phyloP scores from a whole-genome alignment of 768 basidiomycete species.

The Kwoniella sp. region DNA sequence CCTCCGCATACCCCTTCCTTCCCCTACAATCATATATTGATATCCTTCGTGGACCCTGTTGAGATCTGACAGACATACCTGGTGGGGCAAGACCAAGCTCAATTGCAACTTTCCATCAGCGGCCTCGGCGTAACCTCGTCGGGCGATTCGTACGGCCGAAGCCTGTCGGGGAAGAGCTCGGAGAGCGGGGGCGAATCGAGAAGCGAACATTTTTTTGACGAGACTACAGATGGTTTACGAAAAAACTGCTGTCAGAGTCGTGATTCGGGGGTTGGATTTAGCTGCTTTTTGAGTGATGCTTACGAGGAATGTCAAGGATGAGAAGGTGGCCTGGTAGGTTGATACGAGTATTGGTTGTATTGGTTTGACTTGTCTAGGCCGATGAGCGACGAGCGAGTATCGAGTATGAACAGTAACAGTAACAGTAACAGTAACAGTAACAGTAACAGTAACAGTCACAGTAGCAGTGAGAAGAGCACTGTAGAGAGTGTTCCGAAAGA shows the following conservation, averaged over 20 bases:
- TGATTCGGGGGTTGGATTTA: no score
- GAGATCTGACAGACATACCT: no score
- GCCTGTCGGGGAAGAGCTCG: constrained; percentile 38
- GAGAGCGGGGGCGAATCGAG: constrained; percentile 38
- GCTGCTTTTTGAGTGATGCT: background rate
- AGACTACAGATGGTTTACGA: background rate
- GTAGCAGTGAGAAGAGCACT: no score
- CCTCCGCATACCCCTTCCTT: no score
- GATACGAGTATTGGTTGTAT: no score
- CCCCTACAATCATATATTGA: no score
- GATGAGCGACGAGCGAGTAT: no score
- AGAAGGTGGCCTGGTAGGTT: background rate
- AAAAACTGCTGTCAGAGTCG: no score
- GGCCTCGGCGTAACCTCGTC: constrained; percentile 84
- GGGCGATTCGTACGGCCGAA: constrained; percentile 56
- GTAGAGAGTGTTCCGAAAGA: constrained; percentile 1
- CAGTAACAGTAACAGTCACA: no score
- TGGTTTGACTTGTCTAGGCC: background rate
- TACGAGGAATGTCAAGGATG: background rate
- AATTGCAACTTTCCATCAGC: constrained; percentile 80
- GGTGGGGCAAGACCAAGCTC: constrained; percentile 90
- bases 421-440: no score
- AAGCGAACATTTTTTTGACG: constrained; percentile 34
- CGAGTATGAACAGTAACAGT: no score
- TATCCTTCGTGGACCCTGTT: no score